Base-by-base conservation (phyloP, 306 rosid genomes). In the Hippophae rhamnoides region DNA sequence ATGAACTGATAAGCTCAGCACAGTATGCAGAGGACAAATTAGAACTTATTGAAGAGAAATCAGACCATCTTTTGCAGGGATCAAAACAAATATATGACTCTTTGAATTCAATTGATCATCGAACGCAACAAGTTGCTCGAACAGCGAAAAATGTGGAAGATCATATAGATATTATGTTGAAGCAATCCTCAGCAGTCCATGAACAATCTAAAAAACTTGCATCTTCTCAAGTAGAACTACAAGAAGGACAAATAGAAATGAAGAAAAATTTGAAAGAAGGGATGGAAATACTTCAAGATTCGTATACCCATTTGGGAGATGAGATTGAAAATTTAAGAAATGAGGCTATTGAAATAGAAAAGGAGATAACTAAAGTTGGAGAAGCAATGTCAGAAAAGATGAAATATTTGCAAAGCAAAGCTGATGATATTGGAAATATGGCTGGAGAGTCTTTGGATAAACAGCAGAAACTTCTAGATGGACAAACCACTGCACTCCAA, bases 371-470 rank as follows among this genome's bases (percentile, higher is more conserved):
- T 13, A 74, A 67, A 81, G 79, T 90, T 48, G 97, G 94, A 67
- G 84, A 78, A 9, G 57, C 69, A 44, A 79, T 87, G 92, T 78
- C 84, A 9, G 40, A 41, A 51, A 69, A 69, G 77, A 82, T 90
- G 96, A 66, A 46, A 25, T 65, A 10, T 62, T 52, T 87, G 54
- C 86, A 90, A 68, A 74, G 60, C 68, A 87, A 80, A 69, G 83
- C 96, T 11, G 92, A 85, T 54, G 89, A 79, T 54, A 85, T 90
- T 59, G 83, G 78, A n/a, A 72, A 76, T 66, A 61, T 85, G 74
- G 84, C 92, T 5, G 96, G 82, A 53, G 44, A 69, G 44, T 90
- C 97, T 1, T 76, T 87, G 51, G 84, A 82, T 62, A 90, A 90
- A 62, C 97, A 90, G 40, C 87, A 82, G 10, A 68, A 71, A 41